Conservation (phyloP, 2,329 filamentous ascomycete genomes). For the Penicillium fuscoglaucum region DNA sequence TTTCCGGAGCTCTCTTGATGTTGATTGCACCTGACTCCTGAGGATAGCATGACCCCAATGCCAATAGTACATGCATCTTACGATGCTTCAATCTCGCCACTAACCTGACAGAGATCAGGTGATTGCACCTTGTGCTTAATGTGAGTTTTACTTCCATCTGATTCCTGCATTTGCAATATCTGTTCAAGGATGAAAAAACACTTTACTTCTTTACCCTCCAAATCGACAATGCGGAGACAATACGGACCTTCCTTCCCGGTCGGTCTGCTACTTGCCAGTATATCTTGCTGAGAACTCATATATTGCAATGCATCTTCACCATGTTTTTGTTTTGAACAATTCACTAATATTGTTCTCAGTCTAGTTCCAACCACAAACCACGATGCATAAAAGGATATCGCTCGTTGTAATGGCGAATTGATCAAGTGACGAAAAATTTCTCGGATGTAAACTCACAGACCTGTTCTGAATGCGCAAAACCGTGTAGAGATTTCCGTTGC, state of each 20-base stretch:
- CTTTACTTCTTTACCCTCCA: slow-evolving; percentile 64
- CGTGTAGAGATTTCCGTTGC: slow-evolving; percentile 99
- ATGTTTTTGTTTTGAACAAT: slow-evolving; percentile 4
- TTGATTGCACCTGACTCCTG: background rate
- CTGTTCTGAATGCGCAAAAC: slow-evolving; percentile 89
- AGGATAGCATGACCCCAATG: slow-evolving; percentile 5
- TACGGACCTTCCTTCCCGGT: slow-evolving; percentile 62
- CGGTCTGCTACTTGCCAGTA: slow-evolving; percentile 73
- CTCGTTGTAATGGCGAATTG: slow-evolving; percentile 20
- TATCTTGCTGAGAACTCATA: slow-evolving; percentile 58
- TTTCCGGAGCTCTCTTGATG: slow-evolving; percentile 8
- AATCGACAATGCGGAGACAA: slow-evolving; percentile 68
- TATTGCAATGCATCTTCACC: slow-evolving; percentile 7
- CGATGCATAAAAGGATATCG: background rate
- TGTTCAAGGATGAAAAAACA: slow-evolving; percentile 60
- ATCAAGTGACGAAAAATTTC: slow-evolving; percentile 76
- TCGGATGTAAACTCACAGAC: slow-evolving; percentile 88
- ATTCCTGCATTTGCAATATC: slow-evolving; percentile 13
- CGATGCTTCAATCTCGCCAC: slow-evolving; percentile 13
- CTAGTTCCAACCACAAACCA: background rate
- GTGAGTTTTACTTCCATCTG: slow-evolving; percentile 27
- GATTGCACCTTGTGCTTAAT: background rate
- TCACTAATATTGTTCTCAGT: slow-evolving; percentile 7
- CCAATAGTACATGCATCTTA: background rate
- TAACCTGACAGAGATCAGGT: slow-evolving; percentile 24